Base-by-base conservation (phyloP, 768 basidiomycete species). In the Rhizopogon vesiculosus region DNA sequence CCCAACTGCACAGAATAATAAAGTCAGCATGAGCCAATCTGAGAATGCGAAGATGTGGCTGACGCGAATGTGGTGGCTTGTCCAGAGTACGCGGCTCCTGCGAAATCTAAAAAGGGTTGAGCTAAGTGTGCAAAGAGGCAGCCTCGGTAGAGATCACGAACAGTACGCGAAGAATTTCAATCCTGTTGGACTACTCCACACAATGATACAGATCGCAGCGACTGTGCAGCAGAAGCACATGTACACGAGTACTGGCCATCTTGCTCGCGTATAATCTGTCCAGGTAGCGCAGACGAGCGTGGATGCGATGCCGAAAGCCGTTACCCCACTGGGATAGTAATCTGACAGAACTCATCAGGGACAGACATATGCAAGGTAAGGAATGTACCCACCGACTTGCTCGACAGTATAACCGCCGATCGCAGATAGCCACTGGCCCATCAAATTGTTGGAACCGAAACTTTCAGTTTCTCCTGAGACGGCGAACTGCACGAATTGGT, bases 151-250 rank as follows among this genome's bases (percentile, higher is more conserved):
- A 25, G 50, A 58, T 9, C 8, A 74, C 77, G 56, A 56, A 81
- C 85, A 89, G 63, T 86, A 91, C 4, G 86, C 89, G 59, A 89
- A 87, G 67, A 86, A 89, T 59, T 85, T 86, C n/a, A 85, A 78
- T 1, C 76, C 79, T 0, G 71, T 80, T 4, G 87, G 81, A 53
- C 76, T 80, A 51, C 72, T 74, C 82, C 83, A 85, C 3, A 84
- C 76, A 31, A 89, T 72, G 49, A 90, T 76, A 62, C 79, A 82
- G 46, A 82, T 77, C 15, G 79, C 73, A 12, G 84, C 76, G 38
- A 76, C 66, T 42, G 82, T 81, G 55, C 76, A 78, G 19, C 79
- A 75, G n/a, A 78, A 58, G 35, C 76, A 74, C 81, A 87, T 85
- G 64, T 82, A 81, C 15, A 87, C 75, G 19, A 87, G 75, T 46